Conservation (phyloP, 164 flowering plant genomes). For the Macadamia integrifolia region DNA sequence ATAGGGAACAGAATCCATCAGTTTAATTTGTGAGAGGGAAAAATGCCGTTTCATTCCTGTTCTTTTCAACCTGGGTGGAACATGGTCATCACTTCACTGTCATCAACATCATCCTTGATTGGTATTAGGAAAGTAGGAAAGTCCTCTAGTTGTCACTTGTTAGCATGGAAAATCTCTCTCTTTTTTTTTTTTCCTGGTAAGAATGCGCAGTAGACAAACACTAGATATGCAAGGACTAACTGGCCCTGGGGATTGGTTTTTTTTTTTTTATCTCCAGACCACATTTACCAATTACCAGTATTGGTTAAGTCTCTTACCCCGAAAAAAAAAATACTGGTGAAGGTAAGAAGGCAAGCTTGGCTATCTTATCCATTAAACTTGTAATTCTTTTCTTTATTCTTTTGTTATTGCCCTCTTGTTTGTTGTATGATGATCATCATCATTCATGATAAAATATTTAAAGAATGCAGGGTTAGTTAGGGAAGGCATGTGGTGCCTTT, state of each 20-base stretch:
- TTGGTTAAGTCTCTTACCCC: conserved; percentile 10
- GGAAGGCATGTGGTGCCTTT: conserved; percentile 8
- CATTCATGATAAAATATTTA: conserved; percentile 9
- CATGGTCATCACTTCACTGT: conserved; percentile 6
- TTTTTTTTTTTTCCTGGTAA: conserved; percentile 14
- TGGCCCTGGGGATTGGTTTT: conserved; percentile 34
- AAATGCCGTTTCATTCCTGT: background rate
- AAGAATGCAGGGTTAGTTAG: conserved; percentile 14
- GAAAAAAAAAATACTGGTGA: too few species aligned
- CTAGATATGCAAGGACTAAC: background rate
- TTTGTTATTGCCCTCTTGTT: background rate
- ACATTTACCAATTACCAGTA: conserved; percentile 1
- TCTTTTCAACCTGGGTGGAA: conserved; percentile 7
- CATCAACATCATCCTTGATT: conserved; percentile 26
- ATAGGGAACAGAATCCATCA: conserved; percentile 37
- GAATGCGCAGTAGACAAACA: conserved; percentile 24
- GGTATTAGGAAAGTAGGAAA: conserved; percentile 12
- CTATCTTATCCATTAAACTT: conserved; percentile 21
- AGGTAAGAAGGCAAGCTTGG: conserved; percentile 17
- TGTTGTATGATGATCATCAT: background rate
- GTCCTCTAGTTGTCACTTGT: conserved; percentile 8
- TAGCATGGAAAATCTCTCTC: conserved; percentile 13
- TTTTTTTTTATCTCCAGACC: conserved; percentile 32
- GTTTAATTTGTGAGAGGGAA: conserved; percentile 14
- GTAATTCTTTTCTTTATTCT: conserved; percentile 13